Base-by-base conservation (phyloP, 495 filamentous ascomycete species). In the Geopyxis carbonaria region DNA sequence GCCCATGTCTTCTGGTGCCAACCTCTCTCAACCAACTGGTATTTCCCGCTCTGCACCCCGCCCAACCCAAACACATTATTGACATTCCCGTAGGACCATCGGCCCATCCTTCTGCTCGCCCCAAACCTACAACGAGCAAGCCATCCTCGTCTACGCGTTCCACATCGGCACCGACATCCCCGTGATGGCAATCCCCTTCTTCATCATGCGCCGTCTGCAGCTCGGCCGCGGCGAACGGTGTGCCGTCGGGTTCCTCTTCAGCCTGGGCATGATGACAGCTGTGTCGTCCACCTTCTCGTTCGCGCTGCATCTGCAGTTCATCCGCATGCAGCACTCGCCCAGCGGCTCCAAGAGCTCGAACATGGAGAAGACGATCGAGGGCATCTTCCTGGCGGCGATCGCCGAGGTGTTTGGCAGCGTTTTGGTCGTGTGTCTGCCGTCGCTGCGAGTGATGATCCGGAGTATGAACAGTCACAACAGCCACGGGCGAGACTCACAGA, bases 91-190 rank as follows among this genome's bases (percentile, higher is more conserved):
- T 19, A 37, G 34, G 34, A 20, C 11, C 14, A 20, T 22, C 5
- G 18, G 23, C 25, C 7, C 7, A 8, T 15, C n/a, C 6, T 40
- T 29, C 24, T 40, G 37, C 24, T 29, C 22, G 10, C 22, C 37
- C 8, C 37, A 40, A 30, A 13, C 22, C 9, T 2, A 40, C 14
- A n/a, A n/a, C 2, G 25, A 9, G 22, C 37, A 40, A 19, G 25
- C 37, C 7, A 19, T 40, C 24, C 13, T 40, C 1, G 22, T 40
- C 5, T 40, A 40, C 24, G 20, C n/a, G 7, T 14, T 40, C 3
- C 37, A 40, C 25, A 28, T 40, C 7, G 37, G 22, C 2, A 40
- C 37, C 22, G 37, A 40, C 18, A 40, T 40, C 21, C 37, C 34
- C 10, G 31, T 34, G 10, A 13, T 34, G n/a, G 13, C 37, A 14